These are phyloP conservation scores for Chenopodium formosanum DNA, from an alignment of 148 eudicot species.

Conservation along the genomic window DNA sequence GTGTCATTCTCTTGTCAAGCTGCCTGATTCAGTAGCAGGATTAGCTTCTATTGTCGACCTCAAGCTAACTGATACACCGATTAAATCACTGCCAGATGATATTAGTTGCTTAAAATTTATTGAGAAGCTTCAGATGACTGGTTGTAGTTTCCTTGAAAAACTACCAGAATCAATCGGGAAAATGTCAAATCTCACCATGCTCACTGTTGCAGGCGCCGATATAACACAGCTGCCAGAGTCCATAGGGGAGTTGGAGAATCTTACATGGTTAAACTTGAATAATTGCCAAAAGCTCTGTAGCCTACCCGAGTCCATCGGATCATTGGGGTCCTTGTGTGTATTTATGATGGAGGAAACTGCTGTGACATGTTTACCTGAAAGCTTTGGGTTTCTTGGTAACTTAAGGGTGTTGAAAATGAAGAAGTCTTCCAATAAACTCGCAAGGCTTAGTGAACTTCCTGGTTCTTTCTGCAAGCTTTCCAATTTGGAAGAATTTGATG, in stretches of 20 bases:
- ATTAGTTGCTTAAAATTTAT: conserved; percentile 45
- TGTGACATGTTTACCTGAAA: conserved; percentile 46
- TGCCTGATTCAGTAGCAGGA: conserved; percentile 46
- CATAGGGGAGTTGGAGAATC: conserved; percentile 48
- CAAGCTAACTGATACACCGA: conserved; percentile 29
- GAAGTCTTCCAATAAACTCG: conserved; percentile 19
- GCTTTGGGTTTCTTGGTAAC: conserved; percentile 47
- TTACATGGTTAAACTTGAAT: conserved; percentile 36
- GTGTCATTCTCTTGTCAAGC: conserved; percentile 27
- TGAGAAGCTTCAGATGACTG: conserved; percentile 39
- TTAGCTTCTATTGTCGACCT: conserved; percentile 47
- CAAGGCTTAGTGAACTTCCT: conserved; percentile 35
- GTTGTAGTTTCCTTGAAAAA: conserved; percentile 38
- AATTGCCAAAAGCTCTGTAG: conserved; percentile 33
- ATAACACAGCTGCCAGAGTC: conserved; percentile 48
- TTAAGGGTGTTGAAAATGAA: conserved; percentile 49
- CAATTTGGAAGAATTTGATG: conserved; percentile 45
- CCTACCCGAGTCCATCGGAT: conserved; percentile 46
- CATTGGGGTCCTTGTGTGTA: conserved; percentile 37
- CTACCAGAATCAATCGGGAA: conserved; percentile 46
- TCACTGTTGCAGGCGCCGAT: conserved; percentile 37
- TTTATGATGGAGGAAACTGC: conserved; percentile 47
- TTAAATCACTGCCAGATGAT: conserved; percentile 42
- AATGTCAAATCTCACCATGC: conserved; percentile 35
- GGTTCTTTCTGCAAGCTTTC: conserved; percentile 43